Base-by-base conservation (phyloP, 495 filamentous ascomycete genomes). In the Penicillium simplicissimum region DNA sequence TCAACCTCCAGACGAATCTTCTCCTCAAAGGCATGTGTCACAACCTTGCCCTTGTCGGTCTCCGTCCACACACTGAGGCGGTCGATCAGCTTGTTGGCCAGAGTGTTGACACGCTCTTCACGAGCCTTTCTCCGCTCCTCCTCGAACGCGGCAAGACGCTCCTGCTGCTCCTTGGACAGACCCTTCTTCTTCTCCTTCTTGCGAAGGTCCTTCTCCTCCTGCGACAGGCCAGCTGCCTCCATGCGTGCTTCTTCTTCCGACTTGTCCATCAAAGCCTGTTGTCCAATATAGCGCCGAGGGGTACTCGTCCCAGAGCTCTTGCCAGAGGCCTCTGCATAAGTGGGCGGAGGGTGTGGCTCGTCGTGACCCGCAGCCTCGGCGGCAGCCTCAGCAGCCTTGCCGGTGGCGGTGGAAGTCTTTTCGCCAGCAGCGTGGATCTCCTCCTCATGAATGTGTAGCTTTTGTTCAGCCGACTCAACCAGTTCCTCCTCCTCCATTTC, bases 31-130 rank as follows among this genome's bases (percentile, higher is more conserved):
- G 96, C 92, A 40, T 75, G 75, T 4, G 93, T 97, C 10, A 96
- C 91, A 70, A 96, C 92, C 1, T 72, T 45, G 33, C 87, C 86
- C 78, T 95, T 96, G 78, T 97, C 96, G 4, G 93, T 97, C 75
- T 99, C 95, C 11, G 95, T 97, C 93, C 93, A 97, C 9, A 98
- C 87, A 63, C 88, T 94, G 69, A 99, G 87, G 49, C 93, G 88
- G 71, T 97, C 90, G 34, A 97, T 75, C 8, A 99, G 83, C 72
- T 97, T 97, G 65, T 87, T 85, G 8, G 87, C 82, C 31, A 98
- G 81, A 1, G 87, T 93, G 49, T 90, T 86, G 38, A 98, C 90
- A 36, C 95, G 90, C 68, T 98, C 92, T 69, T 97, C 87, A n/a
- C 95, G 89, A 48, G 96, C 85, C 64, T 81, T 83, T 58, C 85